phyloP scores from a whole-genome alignment of 2,329 filamentous ascomycete genomes.

The Neurospora sp. region DNA sequence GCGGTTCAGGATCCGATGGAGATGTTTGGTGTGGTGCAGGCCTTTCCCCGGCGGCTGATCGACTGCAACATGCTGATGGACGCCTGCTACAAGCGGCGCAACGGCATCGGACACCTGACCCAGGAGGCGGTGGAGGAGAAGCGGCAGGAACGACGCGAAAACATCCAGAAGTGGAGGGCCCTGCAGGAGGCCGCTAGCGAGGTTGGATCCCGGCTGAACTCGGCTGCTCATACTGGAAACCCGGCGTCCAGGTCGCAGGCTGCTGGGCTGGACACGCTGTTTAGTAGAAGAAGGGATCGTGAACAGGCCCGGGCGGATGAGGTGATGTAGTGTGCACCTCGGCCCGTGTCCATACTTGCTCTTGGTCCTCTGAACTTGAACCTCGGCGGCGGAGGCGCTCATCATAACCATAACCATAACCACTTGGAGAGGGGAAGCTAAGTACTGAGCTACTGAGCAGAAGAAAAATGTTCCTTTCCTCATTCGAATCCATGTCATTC shows the following conservation, averaged over 20 bases:
- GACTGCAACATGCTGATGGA: conserved; percentile 79
- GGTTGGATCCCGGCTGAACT: conserved; percentile 1
- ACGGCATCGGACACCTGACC: conserved; percentile 71
- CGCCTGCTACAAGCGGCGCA: conserved; percentile 67
- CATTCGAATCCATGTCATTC: background rate
- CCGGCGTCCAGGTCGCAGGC: conserved; percentile 14
- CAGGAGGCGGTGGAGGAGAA: conserved; percentile 73
- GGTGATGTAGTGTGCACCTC: conserved; percentile 20
- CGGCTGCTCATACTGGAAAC: background rate
- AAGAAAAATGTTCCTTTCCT: background rate
- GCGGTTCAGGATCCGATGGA: conserved; percentile 81
- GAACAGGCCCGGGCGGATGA: conserved; percentile 22
- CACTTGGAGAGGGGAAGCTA: background rate
- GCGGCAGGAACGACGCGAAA: conserved; percentile 54
- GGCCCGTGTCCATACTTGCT: conserved; percentile 14
- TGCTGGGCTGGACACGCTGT: conserved; percentile 28
- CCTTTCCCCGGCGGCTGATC: conserved; percentile 67
- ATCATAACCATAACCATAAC: background rate
- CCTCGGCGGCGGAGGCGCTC: background rate
- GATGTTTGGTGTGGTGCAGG: conserved; percentile 89
- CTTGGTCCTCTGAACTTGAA: conserved; percentile 1
- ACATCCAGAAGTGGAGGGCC: conserved; percentile 28
- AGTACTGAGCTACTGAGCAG: background rate
- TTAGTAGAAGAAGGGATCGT: conserved; percentile 31
- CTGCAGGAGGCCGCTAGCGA: conserved; percentile 29